These are phyloP conservation scores for Wallacemonas rigidus DNA, from an alignment of 208 protist genomes.

Conservation along the genomic window DNA sequence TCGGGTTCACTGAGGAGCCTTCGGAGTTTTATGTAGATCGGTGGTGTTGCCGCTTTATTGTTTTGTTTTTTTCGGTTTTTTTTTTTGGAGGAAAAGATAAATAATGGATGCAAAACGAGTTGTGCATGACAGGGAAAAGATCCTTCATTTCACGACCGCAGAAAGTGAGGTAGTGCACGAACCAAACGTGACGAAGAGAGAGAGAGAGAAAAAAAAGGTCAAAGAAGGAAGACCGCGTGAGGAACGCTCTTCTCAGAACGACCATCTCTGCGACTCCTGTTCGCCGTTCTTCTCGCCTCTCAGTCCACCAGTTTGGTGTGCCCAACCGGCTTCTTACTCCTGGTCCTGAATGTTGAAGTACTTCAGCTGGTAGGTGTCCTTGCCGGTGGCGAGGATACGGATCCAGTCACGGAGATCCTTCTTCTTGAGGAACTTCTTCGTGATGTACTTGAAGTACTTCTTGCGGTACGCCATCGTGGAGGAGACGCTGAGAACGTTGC, in stretches of 20 bases:
- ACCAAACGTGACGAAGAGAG: constrained; percentile 4
- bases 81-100: constrained; percentile 7
- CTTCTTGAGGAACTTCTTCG: constrained; percentile 99
- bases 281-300: neutral
- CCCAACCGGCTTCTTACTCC: constrained; percentile 15
- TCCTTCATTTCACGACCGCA: neutral
- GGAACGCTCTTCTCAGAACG: no score
- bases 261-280: neutral
- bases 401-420: constrained; percentile 66
- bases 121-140: constrained; percentile 38
- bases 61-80: constrained; percentile 19
- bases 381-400: constrained; percentile 61
- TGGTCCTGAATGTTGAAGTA: constrained; percentile 95
- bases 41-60: constrained; percentile 13
- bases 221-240: neutral
- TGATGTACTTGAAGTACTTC: constrained; percentile 99
- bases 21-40: neutral
- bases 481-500: constrained; percentile 92
- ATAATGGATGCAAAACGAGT: constrained; percentile 27
- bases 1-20: no score
- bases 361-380: constrained; percentile 96
- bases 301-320: neutral
- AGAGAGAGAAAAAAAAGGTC: constrained; percentile 5
- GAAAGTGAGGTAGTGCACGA: neutral
- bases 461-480: constrained; percentile 96